Evolutionary conservation across 2,329 filamentous ascomycete genomes (phyloP).

Genomic region (Stachybotrys elegans): DNA sequence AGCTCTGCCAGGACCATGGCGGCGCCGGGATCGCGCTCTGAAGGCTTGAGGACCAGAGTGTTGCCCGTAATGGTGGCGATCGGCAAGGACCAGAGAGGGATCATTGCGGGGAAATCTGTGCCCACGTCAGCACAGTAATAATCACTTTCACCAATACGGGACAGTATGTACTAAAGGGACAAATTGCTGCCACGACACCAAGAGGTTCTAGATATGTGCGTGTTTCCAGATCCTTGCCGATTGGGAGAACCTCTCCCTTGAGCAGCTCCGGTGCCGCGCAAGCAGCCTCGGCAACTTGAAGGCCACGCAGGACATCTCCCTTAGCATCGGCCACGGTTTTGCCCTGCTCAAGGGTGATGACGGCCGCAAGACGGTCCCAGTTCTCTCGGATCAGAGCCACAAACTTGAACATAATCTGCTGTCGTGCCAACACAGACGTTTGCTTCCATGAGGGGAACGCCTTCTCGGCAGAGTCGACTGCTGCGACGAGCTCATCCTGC

Average conservation of each 20-base stretch:
- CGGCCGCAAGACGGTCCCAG: constrained; percentile 71
- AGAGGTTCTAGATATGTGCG: constrained; percentile 68
- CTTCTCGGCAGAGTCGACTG: constrained; percentile 63
- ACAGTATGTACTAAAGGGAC: constrained; percentile 69
- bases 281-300: constrained; percentile 72
- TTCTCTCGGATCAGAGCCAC: constrained; percentile 68
- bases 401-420: constrained; percentile 76
- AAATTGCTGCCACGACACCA: constrained; percentile 72
- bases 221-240: constrained; percentile 84
- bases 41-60: constrained; percentile 73
- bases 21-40: constrained; percentile 72
- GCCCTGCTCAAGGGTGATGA: constrained; percentile 73
- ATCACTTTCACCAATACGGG: no score
- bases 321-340: constrained; percentile 73
- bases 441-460: constrained; percentile 64
- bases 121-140: no score
- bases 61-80: constrained; percentile 75
- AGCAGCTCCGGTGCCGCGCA: constrained; percentile 69
- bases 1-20: constrained; percentile 77
- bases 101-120: constrained; percentile 77
- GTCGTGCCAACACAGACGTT: constrained; percentile 61
- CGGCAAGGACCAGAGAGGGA: constrained; percentile 76
- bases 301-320: constrained; percentile 67
- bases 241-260: constrained; percentile 70
- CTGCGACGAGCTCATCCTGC: constrained; percentile 61